Base-by-base conservation (phyloP, 257 asterid genomes). In the Cordia subcordata region DNA sequence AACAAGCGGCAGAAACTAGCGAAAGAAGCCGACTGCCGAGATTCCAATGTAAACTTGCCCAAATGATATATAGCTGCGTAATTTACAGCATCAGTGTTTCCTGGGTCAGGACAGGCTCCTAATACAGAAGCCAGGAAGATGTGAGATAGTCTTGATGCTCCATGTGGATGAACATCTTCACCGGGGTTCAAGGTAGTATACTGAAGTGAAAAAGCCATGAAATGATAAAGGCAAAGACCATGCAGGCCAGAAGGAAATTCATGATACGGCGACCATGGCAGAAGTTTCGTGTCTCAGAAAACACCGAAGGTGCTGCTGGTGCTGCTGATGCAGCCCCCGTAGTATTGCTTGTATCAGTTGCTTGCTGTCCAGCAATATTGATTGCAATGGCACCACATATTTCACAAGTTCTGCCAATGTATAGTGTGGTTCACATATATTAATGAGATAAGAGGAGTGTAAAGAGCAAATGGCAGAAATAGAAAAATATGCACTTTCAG, bases 191-290 rank as follows among this genome's bases (percentile, higher is more conserved):
- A 5, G 74, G 75, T 49, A 75, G 57, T 23, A 79, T 55, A 32
- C 72, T 75, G 68, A 75, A 79, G 69, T 79, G 84, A 68, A 79
- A 79, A 37, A 79, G 79, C 84, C 84, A 79, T 11, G 84, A 79
- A 58, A 79, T 69, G n/a, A 79, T 68, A 50, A 79, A 79, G 62
- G 84, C 84, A 44, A 79, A 70, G 44, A 79, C 58, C 84, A 79
- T 79, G 68, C 81, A 79, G 49, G 77, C 84, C 8, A 79, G 76
- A 33, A 79, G 75, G 66, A 79, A 64, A 53, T 79, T 79, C 81
- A 79, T 71, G 54, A 79, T 46, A 5, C 81, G 84, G 8, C 79
- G 79, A 0, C 81, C 81, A 18, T 53, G 76, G 65, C 79, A 79
- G 76, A 65, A 75, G 46, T 46, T 68, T 52, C 61, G 71, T 63